phyloP scores from a whole-genome alignment of 2,329 filamentous ascomycete genomes.

The Diaporthe batatas region DNA sequence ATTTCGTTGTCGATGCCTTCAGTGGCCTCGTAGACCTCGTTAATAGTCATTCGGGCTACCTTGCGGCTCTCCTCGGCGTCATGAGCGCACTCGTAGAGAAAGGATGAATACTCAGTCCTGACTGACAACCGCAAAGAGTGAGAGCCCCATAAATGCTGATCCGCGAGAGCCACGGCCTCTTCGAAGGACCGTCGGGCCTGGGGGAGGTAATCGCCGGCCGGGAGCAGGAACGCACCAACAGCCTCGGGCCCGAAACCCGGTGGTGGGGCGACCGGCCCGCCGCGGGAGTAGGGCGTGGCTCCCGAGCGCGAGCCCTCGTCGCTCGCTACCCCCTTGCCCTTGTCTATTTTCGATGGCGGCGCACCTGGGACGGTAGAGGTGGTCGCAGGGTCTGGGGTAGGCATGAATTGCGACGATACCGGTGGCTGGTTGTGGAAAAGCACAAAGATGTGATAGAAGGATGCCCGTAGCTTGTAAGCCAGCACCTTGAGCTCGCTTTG shows the following conservation, averaged over 20 bases:
- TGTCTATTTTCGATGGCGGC: constrained; percentile 56
- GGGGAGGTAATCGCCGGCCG: constrained; percentile 83
- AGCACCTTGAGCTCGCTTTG: constrained; percentile 89
- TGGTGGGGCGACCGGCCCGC: constrained; percentile 69
- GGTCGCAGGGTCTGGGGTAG: constrained; percentile 60
- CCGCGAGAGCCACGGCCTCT: constrained; percentile 81
- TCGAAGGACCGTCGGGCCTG: constrained; percentile 85
- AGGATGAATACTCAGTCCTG: constrained; percentile 92
- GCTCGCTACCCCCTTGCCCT: constrained; percentile 64
- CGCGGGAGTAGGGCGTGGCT: constrained; percentile 53
- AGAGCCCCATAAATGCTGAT: constrained; percentile 83
- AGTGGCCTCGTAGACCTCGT: constrained; percentile 90
- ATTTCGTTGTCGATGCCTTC: constrained; percentile 97
- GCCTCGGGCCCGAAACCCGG: constrained; percentile 66
- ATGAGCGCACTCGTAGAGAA: constrained; percentile 92
- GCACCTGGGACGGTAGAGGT: constrained; percentile 48
- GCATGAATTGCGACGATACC: constrained; percentile 72
- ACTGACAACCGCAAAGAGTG: constrained; percentile 91
- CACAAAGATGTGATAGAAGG: constrained; percentile 96
- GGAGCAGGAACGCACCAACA: constrained; percentile 82
- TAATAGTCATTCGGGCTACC: constrained; percentile 85
- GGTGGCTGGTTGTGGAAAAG: constrained; percentile 93
- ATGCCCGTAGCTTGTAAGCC: constrained; percentile 90
- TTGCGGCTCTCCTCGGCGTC: constrained; percentile 81
- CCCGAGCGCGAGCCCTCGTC: constrained; percentile 45